These are phyloP conservation scores for Russula sp. DNA, from an alignment of 768 basidiomycete genomes.

Conservation along the genomic window DNA sequence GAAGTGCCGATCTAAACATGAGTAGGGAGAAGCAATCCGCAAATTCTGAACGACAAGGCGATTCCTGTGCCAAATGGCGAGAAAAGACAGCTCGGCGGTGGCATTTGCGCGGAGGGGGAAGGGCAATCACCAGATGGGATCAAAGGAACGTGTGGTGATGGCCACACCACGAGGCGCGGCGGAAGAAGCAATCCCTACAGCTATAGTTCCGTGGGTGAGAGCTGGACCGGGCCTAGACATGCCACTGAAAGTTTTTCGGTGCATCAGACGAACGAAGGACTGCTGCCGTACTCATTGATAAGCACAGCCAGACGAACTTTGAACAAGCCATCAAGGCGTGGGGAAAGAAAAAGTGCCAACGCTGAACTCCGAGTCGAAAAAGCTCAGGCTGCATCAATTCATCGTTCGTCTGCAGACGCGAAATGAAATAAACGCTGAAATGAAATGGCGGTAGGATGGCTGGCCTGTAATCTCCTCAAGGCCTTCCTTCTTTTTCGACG, in stretches of 20 bases:
- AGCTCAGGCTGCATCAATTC: neutral
- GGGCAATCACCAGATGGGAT: neutral
- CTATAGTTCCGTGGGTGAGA: neutral
- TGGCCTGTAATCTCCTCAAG: neutral
- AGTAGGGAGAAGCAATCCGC: neutral
- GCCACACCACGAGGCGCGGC: conserved; percentile 8
- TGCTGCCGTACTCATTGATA: neutral
- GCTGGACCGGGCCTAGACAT: conserved; percentile 6
- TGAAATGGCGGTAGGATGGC: neutral
- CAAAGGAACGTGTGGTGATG: conserved; percentile 15
- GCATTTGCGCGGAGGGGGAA: neutral
- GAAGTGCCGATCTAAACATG: neutral
- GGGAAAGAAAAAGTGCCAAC: neutral
- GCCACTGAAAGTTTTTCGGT: neutral
- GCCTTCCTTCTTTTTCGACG: neutral
- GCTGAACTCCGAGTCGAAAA: neutral
- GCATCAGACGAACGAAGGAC: neutral
- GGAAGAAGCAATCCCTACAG: neutral
- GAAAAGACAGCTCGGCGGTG: neutral
- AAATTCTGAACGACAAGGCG: neutral
- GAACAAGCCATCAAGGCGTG: neutral
- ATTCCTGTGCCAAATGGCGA: neutral
- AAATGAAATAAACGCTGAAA: conserved; percentile 5
- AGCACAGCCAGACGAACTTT: neutral
- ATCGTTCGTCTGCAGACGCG: neutral